Evolutionary conservation across 2,329 filamentous ascomycete species (phyloP), one percentile per base, ranked within the genome.

Genomic region (Fusarium sp.): DNA sequence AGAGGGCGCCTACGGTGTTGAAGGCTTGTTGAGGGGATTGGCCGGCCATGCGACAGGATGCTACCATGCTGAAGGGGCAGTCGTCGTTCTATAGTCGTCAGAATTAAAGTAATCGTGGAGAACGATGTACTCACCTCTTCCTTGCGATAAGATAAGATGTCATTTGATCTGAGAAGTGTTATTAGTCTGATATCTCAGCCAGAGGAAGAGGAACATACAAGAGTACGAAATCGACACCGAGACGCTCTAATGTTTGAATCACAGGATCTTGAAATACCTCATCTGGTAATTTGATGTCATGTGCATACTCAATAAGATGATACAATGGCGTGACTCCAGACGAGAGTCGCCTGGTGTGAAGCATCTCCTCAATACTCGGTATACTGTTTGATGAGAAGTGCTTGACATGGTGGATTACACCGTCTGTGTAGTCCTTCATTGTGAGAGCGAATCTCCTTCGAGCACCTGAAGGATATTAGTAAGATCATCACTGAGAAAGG

Each of bases 341-440:
- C 1, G 62, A 65, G 1, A 65, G 14, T 0, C 54, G 47, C 2
- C 62, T 47, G 0, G 41, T 65, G 1, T 32, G 25, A 1, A 65
- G 53, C 62, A 65, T 65, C 3, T 65, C 62, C 4, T 65, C 24
- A 1, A 65, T 29, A 16, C 62, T 60, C 0, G 62, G 62, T 7
- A 65, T 32, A 0, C 41, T 65, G 1, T 47, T 65, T 1, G 46
- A 32, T 16, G 62, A 65, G 1, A 65, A 65, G 4, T 65, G 34
- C 5, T 65, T 60, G 1, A 65, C 62, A 8, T 65, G 62, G 25
- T 65, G 61, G 3, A 65, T 63, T 3, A 65, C 62, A 1, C 62
- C 62, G 3, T 65, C 62, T 11, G 62, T 60, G 24, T 65, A 65
- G 6, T 65, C 45, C 22, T 47, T 52, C 62, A 65, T 65, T 3